These are phyloP conservation scores for Fusarium pilosicola DNA, from an alignment of 2,329 filamentous ascomycete species.

Conservation along the genomic window DNA sequence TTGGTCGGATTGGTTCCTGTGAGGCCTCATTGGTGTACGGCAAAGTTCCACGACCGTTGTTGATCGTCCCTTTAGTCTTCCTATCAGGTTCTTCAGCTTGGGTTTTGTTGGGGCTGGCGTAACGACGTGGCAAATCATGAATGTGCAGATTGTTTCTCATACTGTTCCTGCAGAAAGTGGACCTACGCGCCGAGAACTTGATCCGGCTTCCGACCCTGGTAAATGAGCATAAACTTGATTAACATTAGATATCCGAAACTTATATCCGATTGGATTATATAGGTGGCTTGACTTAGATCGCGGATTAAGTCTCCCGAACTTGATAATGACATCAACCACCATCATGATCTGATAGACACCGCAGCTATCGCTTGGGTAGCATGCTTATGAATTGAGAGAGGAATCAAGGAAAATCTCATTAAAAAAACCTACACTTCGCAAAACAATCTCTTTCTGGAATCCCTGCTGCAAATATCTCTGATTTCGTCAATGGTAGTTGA, in stretches of 20 bases:
- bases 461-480: not conserved
- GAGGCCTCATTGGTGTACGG: not conserved
- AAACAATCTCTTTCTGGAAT: not conserved
- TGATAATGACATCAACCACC: not conserved
- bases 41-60: not conserved
- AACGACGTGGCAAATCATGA: not conserved
- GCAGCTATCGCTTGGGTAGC: not conserved
- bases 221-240: not conserved
- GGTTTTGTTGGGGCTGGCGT: not conserved
- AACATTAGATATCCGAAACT: not conserved
- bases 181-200: not conserved
- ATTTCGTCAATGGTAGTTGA: not conserved
- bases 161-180: constrained; percentile 10
- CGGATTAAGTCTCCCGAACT: not conserved
- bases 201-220: not conserved
- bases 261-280: not conserved
- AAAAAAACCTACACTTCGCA: not conserved
- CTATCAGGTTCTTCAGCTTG: not conserved
- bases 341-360: not conserved
- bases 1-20: not conserved
- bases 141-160: not conserved
- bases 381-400: not conserved
- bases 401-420: not conserved
- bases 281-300: not conserved
- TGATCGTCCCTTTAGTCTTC: not conserved